These are phyloP conservation scores for Yarrowia bubula DNA, from an alignment of 805 yeast species.

Conservation along the genomic window DNA sequence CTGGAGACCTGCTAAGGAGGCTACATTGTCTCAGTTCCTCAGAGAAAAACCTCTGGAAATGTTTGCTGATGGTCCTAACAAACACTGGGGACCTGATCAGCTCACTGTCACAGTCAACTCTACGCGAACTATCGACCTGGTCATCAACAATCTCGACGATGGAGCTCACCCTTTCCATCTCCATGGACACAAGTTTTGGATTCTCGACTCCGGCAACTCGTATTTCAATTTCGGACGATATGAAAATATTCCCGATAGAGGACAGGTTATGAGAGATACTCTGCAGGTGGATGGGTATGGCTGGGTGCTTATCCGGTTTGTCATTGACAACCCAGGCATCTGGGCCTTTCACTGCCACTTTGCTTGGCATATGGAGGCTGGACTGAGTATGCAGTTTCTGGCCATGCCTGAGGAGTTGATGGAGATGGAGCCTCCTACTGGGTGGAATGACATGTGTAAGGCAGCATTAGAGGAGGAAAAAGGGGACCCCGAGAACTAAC, in stretches of 20 bases:
- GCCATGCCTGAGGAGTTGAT: constrained; percentile 33
- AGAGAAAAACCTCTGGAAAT: constrained; percentile 25
- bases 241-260: constrained; percentile 52
- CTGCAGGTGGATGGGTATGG: constrained; percentile 69
- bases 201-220: constrained; percentile 58
- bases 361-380: constrained; percentile 92
- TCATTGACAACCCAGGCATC: constrained; percentile 86
- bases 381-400: constrained; percentile 48
- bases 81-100: constrained; percentile 54
- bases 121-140: constrained; percentile 68
- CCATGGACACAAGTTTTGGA: constrained; percentile 86
- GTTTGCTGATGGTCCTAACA: constrained; percentile 48
- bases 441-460: constrained; percentile 34
- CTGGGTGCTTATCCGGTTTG: constrained; percentile 52
- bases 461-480: constrained; percentile 18
- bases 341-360: constrained; percentile 96
- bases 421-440: constrained; percentile 34
- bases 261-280: constrained; percentile 60
- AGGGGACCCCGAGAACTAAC: neutral
- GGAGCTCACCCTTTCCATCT: constrained; percentile 96
- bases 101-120: constrained; percentile 54
- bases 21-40: constrained; percentile 29
- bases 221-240: constrained; percentile 45
- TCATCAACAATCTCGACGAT: constrained; percentile 74
- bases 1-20: constrained; percentile 29